These are phyloP conservation scores for Amanita thiersii DNA, from an alignment of 768 basidiomycete genomes.

Conservation along the genomic window DNA sequence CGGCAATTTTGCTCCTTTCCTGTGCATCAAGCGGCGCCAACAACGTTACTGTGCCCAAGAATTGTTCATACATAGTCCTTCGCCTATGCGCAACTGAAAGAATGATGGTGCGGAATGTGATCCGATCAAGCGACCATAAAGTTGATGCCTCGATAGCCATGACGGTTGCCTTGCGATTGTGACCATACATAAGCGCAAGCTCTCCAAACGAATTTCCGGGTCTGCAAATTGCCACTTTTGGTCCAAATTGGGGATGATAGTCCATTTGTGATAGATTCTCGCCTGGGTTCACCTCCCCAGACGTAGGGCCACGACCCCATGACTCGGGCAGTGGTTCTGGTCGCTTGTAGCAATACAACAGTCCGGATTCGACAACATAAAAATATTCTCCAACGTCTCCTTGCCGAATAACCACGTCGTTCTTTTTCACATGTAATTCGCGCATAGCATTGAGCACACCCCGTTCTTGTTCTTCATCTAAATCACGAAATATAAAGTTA, in stretches of 20 bases:
- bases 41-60: slow-evolving; percentile 85
- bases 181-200: slow-evolving; percentile 96
- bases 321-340: slow-evolving; percentile 56
- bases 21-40: slow-evolving; percentile 79
- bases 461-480: slow-evolving; percentile 92
- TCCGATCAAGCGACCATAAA: slow-evolving; percentile 93
- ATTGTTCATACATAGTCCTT: slow-evolving; percentile 93
- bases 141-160: slow-evolving; percentile 75
- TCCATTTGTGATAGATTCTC: slow-evolving; percentile 57
- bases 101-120: slow-evolving; percentile 97
- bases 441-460: slow-evolving; percentile 95
- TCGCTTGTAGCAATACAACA: slow-evolving; percentile 76
- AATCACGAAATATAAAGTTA: slow-evolving; percentile 92
- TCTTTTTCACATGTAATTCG: slow-evolving; percentile 62
- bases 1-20: slow-evolving; percentile 95
- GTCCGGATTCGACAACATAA: slow-evolving; percentile 91
- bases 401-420: slow-evolving; percentile 92
- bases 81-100: slow-evolving; percentile 87
- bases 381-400: slow-evolving; percentile 97
- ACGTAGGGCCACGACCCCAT: slow-evolving; percentile 39
- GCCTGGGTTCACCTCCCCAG: slow-evolving; percentile 27
- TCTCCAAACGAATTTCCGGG: slow-evolving; percentile 91
- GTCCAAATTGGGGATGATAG: slow-evolving; percentile 66
- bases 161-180: slow-evolving; percentile 92
- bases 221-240: slow-evolving; percentile 76